Evolutionary conservation across 176 grass and related monocot species (phyloP).

Genomic region (Musa schizocarpa): DNA sequence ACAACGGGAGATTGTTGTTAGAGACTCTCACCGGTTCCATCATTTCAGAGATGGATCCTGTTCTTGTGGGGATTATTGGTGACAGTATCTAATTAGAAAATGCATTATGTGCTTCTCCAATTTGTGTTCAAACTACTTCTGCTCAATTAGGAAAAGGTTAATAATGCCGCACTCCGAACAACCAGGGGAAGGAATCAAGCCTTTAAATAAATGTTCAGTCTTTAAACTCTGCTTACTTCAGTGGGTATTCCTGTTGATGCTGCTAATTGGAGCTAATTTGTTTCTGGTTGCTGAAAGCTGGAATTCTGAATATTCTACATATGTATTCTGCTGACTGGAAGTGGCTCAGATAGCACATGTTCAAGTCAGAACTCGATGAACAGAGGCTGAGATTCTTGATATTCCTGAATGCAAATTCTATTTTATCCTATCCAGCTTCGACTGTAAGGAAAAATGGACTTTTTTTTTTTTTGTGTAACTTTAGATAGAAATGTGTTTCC

Average conservation of each 20-base stretch:
- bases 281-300: too few species aligned
- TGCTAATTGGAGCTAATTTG: too few species aligned
- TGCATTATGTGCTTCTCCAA: not conserved
- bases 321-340: not conserved
- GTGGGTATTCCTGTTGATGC: too few species aligned
- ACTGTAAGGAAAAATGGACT: not conserved
- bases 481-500: not conserved
- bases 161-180: too few species aligned
- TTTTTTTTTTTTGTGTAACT: not conserved
- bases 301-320: not conserved
- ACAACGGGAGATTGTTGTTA: constrained; percentile 57
- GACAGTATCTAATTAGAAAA: constrained; percentile 1
- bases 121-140: not conserved
- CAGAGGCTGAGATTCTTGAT: not conserved
- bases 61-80: constrained; percentile 86
- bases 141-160: not conserved
- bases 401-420: not conserved
- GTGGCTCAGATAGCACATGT: not conserved
- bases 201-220: too few species aligned
- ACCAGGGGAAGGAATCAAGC: too few species aligned
- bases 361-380: not conserved
- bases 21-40: constrained; percentile 78
- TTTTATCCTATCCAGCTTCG: not conserved
- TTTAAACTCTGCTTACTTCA: too few species aligned
- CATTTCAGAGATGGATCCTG: constrained; percentile 77